These are phyloP conservation scores for Penicillium verhagenii DNA, from an alignment of 495 filamentous ascomycete genomes.

Conservation along the genomic window DNA sequence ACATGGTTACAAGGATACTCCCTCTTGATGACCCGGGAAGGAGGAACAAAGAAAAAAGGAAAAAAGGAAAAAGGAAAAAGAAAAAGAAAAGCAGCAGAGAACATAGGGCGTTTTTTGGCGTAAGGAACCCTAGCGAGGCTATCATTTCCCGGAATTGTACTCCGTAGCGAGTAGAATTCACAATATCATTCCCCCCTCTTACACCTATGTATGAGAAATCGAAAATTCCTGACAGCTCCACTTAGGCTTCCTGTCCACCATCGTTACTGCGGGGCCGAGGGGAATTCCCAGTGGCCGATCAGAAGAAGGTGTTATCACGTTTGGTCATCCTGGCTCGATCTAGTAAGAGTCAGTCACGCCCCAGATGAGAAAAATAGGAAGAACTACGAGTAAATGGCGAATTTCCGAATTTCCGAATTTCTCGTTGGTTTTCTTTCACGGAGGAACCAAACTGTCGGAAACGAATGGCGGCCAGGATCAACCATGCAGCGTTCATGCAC, in stretches of 20 bases:
- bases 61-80: neutral
- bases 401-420: neutral
- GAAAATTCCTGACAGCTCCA: slow-evolving; percentile 16
- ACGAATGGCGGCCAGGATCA: slow-evolving; percentile 5
- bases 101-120: too few species aligned
- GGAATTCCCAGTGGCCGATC: slow-evolving; percentile 11
- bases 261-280: slow-evolving; percentile 15
- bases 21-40: neutral
- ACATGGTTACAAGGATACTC: neutral
- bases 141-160: neutral
- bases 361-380: neutral
- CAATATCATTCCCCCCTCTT: neutral
- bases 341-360: slow-evolving; percentile 4
- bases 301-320: slow-evolving; percentile 6
- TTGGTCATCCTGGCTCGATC: slow-evolving; percentile 6
- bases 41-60: neutral
- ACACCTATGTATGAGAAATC: neutral
- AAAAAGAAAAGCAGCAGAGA: neutral
- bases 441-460: neutral
- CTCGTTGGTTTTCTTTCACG: neutral
- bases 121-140: slow-evolving; percentile 1
- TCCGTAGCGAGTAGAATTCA: too few species aligned
- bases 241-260: neutral
- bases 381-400: too few species aligned
- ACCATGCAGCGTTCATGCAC: slow-evolving; percentile 5